A percentile compares a stretch with the other conserved stretches of the same genome.
Evolutionary conservation across 768 basidiomycete species (phyloP).

Genomic region (Auricularia sp.): DNA sequence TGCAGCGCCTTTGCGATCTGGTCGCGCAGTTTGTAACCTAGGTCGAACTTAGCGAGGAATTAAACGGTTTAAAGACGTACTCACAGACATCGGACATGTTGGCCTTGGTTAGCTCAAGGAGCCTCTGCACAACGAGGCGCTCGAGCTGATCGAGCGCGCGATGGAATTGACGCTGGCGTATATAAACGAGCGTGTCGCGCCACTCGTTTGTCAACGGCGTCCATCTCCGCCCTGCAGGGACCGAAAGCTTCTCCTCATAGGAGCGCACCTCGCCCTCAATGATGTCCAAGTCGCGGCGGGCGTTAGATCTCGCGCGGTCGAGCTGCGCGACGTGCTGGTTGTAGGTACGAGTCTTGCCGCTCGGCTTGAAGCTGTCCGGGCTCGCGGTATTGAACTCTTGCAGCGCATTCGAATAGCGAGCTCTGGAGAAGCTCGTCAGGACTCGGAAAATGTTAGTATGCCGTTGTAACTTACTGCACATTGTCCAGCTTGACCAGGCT

Average conservation of each 20-base stretch:
- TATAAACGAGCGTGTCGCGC: neutral
- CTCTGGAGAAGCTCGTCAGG: neutral
- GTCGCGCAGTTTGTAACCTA: conserved; percentile 27
- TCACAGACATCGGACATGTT: conserved; percentile 17
- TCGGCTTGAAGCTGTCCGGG: no score
- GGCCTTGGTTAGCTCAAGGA: conserved; percentile 24
- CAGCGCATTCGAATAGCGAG: no score
- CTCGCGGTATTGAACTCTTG: no score
- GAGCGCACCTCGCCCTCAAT: neutral
- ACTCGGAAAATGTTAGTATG: neutral
- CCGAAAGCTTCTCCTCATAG: neutral
- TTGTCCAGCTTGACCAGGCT: neutral
- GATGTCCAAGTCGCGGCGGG: neutral
- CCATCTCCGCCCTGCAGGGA: neutral
- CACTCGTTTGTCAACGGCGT: neutral
- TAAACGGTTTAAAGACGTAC: neutral
- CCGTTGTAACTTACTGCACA: neutral
- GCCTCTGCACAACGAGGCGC: conserved; percentile 20
- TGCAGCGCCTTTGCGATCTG: conserved; percentile 27
- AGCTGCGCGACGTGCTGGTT: no score
- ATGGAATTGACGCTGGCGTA: conserved; percentile 10
- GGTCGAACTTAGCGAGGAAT: neutral
- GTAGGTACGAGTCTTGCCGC: no score
- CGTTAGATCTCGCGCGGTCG: no score
- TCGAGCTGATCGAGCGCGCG: conserved; percentile 21